Percentiles rank a stretch among this genome's conserved stretches.
Evolutionary conservation across 1,139 yeast genomes (phyloP).

Genomic region (Geotrichum reessii): DNA sequence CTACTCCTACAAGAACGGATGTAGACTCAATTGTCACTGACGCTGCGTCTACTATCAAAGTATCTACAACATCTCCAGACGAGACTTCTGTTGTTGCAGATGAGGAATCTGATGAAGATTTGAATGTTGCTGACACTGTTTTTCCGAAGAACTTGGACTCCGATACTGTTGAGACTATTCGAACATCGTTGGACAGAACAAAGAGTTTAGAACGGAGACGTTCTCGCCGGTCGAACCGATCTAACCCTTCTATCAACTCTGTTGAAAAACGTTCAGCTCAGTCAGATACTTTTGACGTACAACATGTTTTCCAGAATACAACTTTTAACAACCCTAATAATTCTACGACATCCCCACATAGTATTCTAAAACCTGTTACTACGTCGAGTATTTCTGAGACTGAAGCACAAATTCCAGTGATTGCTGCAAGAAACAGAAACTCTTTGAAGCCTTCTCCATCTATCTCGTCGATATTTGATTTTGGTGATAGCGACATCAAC

Average conservation of each 20-base stretch:
- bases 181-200: constrained; percentile 36
- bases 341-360: constrained; percentile 21
- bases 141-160: constrained; percentile 36
- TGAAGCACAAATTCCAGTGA: not conserved
- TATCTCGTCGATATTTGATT: constrained; percentile 12
- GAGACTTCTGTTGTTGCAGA: constrained; percentile 8
- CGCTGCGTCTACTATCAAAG: constrained; percentile 13
- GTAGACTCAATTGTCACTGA: constrained; percentile 5
- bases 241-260: constrained; percentile 12
- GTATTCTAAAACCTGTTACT: constrained; percentile 25
- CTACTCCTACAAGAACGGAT: constrained; percentile 2
- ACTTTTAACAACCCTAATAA: constrained; percentile 14
- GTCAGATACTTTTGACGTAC: constrained; percentile 33
- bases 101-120: constrained; percentile 24
- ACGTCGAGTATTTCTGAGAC: not conserved
- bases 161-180: constrained; percentile 35
- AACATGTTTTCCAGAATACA: constrained; percentile 20
- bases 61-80: not conserved
- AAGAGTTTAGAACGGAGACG: constrained; percentile 36
- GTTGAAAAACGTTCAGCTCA: constrained; percentile 22
- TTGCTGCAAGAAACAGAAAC: constrained; percentile 5
- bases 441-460: constrained; percentile 13
- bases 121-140: constrained; percentile 33
- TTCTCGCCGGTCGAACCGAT: constrained; percentile 28
- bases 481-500: not conserved